Evolutionary conservation across 2,329 filamentous ascomycete genomes (phyloP).

Genomic region (Aureobasidium lini): DNA sequence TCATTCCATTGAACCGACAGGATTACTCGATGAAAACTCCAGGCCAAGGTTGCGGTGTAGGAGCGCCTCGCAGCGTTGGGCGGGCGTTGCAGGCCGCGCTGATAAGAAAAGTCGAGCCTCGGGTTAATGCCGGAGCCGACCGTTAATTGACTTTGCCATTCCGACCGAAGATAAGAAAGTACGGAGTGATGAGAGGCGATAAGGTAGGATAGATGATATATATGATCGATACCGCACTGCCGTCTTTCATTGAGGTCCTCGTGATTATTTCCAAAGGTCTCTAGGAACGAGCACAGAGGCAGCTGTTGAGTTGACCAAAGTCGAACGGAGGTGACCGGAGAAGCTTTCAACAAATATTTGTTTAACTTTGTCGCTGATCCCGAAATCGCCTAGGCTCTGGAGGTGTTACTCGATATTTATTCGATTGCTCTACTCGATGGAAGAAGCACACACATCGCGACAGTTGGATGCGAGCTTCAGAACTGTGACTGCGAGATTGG

Average conservation of each 20-base stretch:
- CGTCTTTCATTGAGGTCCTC: background rate
- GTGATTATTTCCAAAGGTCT: background rate
- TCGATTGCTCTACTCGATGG: slow-evolving; percentile 8
- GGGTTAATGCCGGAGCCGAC: slow-evolving; percentile 5
- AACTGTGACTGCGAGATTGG: background rate
- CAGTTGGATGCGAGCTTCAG: background rate
- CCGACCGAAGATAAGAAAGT: background rate
- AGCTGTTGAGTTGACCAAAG: background rate
- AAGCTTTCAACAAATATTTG: background rate
- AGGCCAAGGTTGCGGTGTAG: slow-evolving; percentile 1
- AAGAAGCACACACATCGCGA: background rate
- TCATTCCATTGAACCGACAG: background rate
- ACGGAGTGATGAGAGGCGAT: background rate
- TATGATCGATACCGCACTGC: background rate
- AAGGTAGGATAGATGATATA: background rate
- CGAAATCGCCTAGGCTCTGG: background rate
- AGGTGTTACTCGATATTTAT: slow-evolving; percentile 7
- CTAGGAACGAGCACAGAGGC: background rate
- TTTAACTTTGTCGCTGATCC: slow-evolving; percentile 6
- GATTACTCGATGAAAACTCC: slow-evolving; percentile 15
- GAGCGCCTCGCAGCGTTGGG: slow-evolving; percentile 2
- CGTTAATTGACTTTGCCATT: slow-evolving; percentile 1
- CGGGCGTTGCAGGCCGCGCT: slow-evolving; percentile 5
- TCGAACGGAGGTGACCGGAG: slow-evolving; percentile 5
- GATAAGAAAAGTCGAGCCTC: slow-evolving; percentile 4